These are phyloP conservation scores for Suillus placidus DNA, from an alignment of 768 basidiomycete genomes.

Conservation along the genomic window DNA sequence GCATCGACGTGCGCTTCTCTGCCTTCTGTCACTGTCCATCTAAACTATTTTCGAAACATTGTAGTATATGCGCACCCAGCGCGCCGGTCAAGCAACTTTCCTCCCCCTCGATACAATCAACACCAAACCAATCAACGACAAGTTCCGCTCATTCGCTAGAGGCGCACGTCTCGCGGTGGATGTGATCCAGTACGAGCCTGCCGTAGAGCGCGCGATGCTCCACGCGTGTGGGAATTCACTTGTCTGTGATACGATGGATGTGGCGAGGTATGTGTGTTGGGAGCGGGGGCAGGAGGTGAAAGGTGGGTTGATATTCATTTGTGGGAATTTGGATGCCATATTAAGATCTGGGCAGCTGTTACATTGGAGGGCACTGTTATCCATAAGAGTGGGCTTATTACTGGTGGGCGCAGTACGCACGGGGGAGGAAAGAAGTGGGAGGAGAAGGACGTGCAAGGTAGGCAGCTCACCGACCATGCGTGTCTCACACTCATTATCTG, in stretches of 20 bases:
- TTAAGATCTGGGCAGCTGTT: constrained; percentile 56
- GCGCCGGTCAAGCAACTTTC: constrained; percentile 95
- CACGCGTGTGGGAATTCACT: constrained; percentile 95
- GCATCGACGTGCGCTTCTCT: constrained; percentile 66
- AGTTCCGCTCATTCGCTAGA: constrained; percentile 89
- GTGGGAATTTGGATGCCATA: neutral
- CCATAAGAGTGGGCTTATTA: constrained; percentile 96
- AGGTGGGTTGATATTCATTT: constrained; percentile 51
- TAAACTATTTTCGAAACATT: neutral
- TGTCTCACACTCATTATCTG: constrained; percentile 8
- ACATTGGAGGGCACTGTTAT: constrained; percentile 97
- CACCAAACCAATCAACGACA: constrained; percentile 91
- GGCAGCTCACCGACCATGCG: constrained; percentile 20
- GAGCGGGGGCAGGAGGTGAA: constrained; percentile 97
- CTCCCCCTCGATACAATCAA: constrained; percentile 98
- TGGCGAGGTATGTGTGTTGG: constrained; percentile 88
- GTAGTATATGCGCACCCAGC: constrained; percentile 93
- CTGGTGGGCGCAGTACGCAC: constrained; percentile 86
- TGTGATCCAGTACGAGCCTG: constrained; percentile 79
- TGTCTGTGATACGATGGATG: constrained; percentile 94
- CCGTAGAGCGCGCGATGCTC: constrained; percentile 92
- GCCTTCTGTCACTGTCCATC: neutral
- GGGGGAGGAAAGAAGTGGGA: constrained; percentile 87
- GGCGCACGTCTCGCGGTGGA: constrained; percentile 86
- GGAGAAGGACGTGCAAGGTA: constrained; percentile 90